Evolutionary conservation across 2,329 filamentous ascomycete genomes (phyloP), one percentile per base, ranked within the genome.

Genomic region (Neophaeococcomyces aloes): DNA sequence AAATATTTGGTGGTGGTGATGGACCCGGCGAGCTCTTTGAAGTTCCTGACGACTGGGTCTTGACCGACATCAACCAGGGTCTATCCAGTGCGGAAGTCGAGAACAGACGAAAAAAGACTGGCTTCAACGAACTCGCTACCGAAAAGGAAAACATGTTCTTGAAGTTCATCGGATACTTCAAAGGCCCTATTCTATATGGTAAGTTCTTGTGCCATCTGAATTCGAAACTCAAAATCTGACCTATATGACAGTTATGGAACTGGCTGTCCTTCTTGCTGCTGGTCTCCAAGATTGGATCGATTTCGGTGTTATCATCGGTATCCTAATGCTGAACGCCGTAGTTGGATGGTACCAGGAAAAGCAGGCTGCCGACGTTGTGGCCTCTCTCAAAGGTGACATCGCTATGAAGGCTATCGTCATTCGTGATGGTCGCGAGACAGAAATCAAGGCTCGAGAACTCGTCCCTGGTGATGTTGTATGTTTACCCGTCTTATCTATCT

Each of bases 341-440:
- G 86, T 94, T 51, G 86, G 86, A 67, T 94, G 93, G 66, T 71
- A 88, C 48, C 86, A 94, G 64, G 86, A 94, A 68, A 93, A 75
- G 66, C 85, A 93, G 66, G 86, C 86, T 49, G 86, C 84, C 61
- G 88, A 83, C 44, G 91, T 93, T 52, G 86, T 94, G 66, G 85
- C 89, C 38, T 85, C 91, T 62, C 68, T 94, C 59, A 93, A 93
- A 73, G 88, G 91, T 71, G 89, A 83, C 43, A 76, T 93, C 30
- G 86, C 86, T 45, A 76, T 93, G 38, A 91, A 88, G 74, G 86
- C 86, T 60, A 79, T 85, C 34, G 86, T 93, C 55, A 76, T 91
- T 61, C 84, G 87, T 72, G 83, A 89, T 61, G 83, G 81, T 49
- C 72, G 74, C 45, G 74, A 87, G 49, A 75, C 79, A 64, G 86